These are phyloP conservation scores for Pythium sp. DNA, from an alignment of 352 stramenopile species.

Conservation along the genomic window DNA sequence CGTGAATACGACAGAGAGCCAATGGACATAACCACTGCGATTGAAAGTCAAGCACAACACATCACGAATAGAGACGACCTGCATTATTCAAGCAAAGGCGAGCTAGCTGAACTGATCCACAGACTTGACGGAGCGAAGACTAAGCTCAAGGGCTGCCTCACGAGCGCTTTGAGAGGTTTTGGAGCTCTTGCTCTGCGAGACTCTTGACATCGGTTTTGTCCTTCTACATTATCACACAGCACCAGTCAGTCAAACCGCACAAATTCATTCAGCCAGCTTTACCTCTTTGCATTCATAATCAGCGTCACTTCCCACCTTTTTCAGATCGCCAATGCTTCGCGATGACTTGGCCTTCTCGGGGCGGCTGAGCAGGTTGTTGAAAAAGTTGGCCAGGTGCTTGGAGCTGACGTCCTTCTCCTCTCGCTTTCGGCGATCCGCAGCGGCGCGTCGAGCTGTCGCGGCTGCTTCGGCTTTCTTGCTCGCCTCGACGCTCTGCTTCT, in stretches of 20 bases:
- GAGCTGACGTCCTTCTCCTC: slow-evolving; percentile 85
- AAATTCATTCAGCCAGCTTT: no score
- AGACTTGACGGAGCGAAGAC: neutral
- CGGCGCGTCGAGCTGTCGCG: slow-evolving; percentile 57
- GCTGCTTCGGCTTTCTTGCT: slow-evolving; percentile 78
- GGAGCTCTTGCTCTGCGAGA: slow-evolving; percentile 53
- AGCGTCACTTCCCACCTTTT: slow-evolving; percentile 37
- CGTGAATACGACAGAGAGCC: slow-evolving; percentile 4
- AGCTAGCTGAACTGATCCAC: neutral
- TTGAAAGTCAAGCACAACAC: neutral
- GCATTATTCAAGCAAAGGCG: neutral
- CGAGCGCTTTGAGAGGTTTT: slow-evolving; percentile 43
- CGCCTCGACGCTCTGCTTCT: slow-evolving; percentile 84
- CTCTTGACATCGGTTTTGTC: slow-evolving; percentile 61
- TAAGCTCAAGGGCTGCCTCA: neutral
- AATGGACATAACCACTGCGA: neutral
- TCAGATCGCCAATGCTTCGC: slow-evolving; percentile 48
- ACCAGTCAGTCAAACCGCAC: neutral
- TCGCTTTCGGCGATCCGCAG: slow-evolving; percentile 69
- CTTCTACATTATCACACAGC: slow-evolving; percentile 32
- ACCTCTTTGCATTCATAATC: no score
- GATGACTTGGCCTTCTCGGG: slow-evolving; percentile 81
- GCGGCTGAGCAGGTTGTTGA: slow-evolving; percentile 84
- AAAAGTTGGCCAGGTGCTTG: slow-evolving; percentile 85
- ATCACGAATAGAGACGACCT: neutral